These are phyloP conservation scores for Kodamaea arcana DNA, from an alignment of 1,139 yeast genomes.

Conservation along the genomic window DNA sequence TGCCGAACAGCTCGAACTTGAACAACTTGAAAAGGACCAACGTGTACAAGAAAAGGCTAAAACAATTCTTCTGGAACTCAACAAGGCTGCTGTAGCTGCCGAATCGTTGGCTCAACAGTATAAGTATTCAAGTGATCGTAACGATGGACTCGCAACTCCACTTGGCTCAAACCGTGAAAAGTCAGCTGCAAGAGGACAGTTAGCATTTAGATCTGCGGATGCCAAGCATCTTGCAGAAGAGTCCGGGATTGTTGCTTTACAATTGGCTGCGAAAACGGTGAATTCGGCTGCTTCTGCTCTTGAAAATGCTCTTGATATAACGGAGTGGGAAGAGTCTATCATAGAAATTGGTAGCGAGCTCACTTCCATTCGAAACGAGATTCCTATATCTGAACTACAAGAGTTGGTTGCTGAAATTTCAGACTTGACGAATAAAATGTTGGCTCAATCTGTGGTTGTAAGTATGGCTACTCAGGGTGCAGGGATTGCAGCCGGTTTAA, in stretches of 20 bases:
- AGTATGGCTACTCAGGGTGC: constrained; percentile 1
- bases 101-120: background rate
- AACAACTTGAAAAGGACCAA: background rate
- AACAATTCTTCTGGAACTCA: background rate
- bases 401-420: background rate
- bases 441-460: background rate
- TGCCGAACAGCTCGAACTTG: background rate
- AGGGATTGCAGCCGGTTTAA: background rate
- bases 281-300: background rate
- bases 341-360: background rate
- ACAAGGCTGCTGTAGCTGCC: background rate
- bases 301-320: background rate
- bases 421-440: background rate
- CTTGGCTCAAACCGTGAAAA: background rate
- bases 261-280: background rate
- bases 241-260: background rate
- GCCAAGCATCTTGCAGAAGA: constrained; percentile 1
- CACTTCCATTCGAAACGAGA: background rate
- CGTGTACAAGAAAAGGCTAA: background rate
- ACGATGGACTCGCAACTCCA: background rate
- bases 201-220: background rate
- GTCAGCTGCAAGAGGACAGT: constrained; percentile 1
- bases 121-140: background rate
- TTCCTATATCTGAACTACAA: background rate
- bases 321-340: background rate